These are phyloP conservation scores for Quercus lobata DNA, from an alignment of 331 rosid species.

Conservation along the genomic window DNA sequence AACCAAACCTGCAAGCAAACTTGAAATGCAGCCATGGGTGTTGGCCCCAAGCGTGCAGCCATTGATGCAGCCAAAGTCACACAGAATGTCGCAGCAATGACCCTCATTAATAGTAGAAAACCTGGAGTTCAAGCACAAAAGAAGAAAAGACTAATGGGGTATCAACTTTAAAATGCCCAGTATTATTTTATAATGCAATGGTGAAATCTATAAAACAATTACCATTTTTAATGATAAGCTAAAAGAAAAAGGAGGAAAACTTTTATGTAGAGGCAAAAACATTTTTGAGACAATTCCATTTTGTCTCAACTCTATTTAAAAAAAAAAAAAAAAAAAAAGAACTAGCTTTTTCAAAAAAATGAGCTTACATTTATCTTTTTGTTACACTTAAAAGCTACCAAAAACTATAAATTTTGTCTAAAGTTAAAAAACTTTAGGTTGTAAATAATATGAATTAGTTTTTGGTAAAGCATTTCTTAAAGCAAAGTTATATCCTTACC, in stretches of 20 bases:
- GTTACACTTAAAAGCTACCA: background rate
- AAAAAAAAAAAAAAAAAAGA: no score
- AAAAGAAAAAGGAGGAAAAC: background rate
- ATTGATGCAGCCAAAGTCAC: conserved; percentile 92
- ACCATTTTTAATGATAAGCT: background rate
- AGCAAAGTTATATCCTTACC: conserved; percentile 30
- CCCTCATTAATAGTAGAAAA: conserved; percentile 76
- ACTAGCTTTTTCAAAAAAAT: no score
- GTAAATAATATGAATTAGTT: background rate
- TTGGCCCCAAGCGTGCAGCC: conserved; percentile 85
- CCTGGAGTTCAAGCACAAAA: conserved; percentile 49
- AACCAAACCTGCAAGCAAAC: conserved; percentile 94
- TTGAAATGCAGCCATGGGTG: conserved; percentile 97
- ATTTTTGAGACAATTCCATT: background rate
- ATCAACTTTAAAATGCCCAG: conserved; percentile 9
- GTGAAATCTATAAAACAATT: background rate
- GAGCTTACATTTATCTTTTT: no score
- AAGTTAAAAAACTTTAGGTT: background rate
- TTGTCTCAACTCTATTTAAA: background rate
- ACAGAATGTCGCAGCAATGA: conserved; percentile 87
- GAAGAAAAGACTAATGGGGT: conserved; percentile 9
- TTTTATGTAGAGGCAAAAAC: background rate
- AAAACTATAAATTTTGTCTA: no score
- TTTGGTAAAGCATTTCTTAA: background rate
- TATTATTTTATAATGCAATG: background rate